phyloP scores from a whole-genome alignment of 768 basidiomycete genomes.

The Lentinula aciculospora region DNA sequence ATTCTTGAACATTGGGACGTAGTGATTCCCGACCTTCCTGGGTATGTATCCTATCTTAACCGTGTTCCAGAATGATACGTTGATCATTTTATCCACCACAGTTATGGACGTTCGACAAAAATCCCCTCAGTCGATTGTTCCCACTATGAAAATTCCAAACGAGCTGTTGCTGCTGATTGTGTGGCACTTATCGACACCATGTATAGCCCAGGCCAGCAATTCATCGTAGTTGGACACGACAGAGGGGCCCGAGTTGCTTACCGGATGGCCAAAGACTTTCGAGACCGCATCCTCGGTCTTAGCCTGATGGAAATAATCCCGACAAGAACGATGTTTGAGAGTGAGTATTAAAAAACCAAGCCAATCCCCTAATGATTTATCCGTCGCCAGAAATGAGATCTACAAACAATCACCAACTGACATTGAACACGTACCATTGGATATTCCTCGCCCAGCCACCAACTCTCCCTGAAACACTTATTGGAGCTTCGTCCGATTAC shows the following conservation, averaged over 20 bases:
- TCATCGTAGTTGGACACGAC: slow-evolving; percentile 9
- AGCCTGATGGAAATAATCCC: slow-evolving; percentile 9
- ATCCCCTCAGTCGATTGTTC: slow-evolving; percentile 3
- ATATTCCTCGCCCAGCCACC: slow-evolving; percentile 8
- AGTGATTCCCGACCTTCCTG: slow-evolving; percentile 9
- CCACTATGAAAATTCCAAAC: slow-evolving; percentile 8
- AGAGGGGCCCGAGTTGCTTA: slow-evolving; percentile 9
- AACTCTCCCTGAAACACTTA: slow-evolving; percentile 6
- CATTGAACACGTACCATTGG: slow-evolving; percentile 4
- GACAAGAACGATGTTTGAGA: not conserved
- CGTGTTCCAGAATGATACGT: not conserved
- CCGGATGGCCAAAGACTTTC: slow-evolving; percentile 7
- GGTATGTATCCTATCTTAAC: not conserved
- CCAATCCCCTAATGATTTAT: not conserved
- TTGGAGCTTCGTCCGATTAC: slow-evolving; percentile 8
- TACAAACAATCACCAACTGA: not conserved
- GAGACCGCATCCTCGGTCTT: not conserved
- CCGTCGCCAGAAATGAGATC: slow-evolving; percentile 1
- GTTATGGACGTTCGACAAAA: slow-evolving; percentile 7
- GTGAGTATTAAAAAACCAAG: not conserved
- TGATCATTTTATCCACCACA: not conserved
- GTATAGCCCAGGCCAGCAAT: not conserved
- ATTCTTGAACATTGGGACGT: slow-evolving; percentile 7
- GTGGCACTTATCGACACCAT: slow-evolving; percentile 5
- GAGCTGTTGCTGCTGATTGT: slow-evolving; percentile 5